These are phyloP conservation scores for Setaria italica DNA, from an alignment of 202 grass and related monocot genomes.

Conservation along the genomic window DNA sequence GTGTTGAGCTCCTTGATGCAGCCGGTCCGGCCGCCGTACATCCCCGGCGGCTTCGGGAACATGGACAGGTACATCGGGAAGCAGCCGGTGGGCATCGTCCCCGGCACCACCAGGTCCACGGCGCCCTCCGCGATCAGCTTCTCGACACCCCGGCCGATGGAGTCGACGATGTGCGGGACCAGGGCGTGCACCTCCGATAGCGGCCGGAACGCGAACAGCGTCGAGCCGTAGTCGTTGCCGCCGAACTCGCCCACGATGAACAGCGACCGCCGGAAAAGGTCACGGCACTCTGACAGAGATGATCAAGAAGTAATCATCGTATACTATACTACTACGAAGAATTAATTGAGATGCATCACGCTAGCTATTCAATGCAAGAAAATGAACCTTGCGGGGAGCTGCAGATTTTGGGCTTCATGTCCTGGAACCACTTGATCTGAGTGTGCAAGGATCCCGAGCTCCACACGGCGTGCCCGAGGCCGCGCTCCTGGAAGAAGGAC, in stretches of 20 bases:
- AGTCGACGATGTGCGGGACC: constrained; percentile 56
- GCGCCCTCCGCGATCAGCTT: constrained; percentile 69
- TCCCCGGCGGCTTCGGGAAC: constrained; percentile 47
- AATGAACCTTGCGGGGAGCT: constrained; percentile 51
- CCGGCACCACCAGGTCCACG: constrained; percentile 73
- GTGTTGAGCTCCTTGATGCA: constrained; percentile 74
- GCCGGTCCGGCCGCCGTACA: constrained; percentile 52
- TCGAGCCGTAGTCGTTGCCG: constrained; percentile 77
- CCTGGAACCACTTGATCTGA: constrained; percentile 65
- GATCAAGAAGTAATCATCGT: too few species aligned
- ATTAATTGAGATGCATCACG: neutral
- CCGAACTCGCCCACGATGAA: constrained; percentile 79
- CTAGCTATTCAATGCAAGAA: neutral
- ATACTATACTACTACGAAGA: neutral
- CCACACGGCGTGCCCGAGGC: constrained; percentile 53
- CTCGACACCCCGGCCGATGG: constrained; percentile 61
- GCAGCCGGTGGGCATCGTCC: constrained; percentile 69
- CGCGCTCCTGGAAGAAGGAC: constrained; percentile 51
- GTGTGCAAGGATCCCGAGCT: constrained; percentile 67
- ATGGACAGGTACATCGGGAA: constrained; percentile 69
- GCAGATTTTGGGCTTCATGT: constrained; percentile 66
- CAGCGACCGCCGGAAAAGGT: constrained; percentile 64
- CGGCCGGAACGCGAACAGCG: constrained; percentile 56
- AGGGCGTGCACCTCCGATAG: constrained; percentile 52
- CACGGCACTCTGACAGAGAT: constrained; percentile 47